Conservation (phyloP, 805 yeast species). For the Maudiozyma saulgeensis region DNA sequence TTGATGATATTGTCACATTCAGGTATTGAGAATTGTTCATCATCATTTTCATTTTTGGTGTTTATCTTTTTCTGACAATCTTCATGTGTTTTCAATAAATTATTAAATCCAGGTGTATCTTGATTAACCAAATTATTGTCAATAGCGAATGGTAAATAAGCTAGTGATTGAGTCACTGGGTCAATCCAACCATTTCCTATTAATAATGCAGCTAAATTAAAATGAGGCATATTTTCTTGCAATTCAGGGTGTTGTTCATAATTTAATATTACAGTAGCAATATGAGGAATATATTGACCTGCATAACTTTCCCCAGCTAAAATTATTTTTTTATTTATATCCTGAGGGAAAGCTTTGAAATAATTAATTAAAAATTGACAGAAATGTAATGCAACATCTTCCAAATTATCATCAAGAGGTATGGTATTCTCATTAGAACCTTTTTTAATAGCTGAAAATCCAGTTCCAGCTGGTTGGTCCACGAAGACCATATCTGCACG, state of each 20-base stretch:
- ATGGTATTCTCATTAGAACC: not conserved
- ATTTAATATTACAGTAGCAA: constrained; percentile 50
- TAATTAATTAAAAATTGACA: constrained; percentile 56
- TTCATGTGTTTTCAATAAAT: constrained; percentile 43
- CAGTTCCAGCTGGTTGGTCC: constrained; percentile 94
- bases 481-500: constrained; percentile 71
- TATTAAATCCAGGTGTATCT: constrained; percentile 32
- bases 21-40: constrained; percentile 20
- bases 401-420: constrained; percentile 12
- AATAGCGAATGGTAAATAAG: constrained; percentile 64
- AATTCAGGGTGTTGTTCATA: not conserved
- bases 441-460: constrained; percentile 56
- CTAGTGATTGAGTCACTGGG: constrained; percentile 73
- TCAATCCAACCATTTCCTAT: constrained; percentile 95
- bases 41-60: constrained; percentile 8
- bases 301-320: constrained; percentile 96
- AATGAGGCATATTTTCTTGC: not conserved
- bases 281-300: constrained; percentile 90
- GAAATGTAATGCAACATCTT: constrained; percentile 49
- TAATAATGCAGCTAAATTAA: constrained; percentile 52
- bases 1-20: constrained; percentile 39
- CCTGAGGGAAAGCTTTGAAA: constrained; percentile 65
- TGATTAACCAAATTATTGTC: constrained; percentile 46
- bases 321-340: constrained; percentile 50
- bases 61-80: constrained; percentile 49